A percentile compares a stretch with the other conserved stretches of the same genome.
phyloP scores from a whole-genome alignment of 768 basidiomycete species.

The Phylloporus sp. region DNA sequence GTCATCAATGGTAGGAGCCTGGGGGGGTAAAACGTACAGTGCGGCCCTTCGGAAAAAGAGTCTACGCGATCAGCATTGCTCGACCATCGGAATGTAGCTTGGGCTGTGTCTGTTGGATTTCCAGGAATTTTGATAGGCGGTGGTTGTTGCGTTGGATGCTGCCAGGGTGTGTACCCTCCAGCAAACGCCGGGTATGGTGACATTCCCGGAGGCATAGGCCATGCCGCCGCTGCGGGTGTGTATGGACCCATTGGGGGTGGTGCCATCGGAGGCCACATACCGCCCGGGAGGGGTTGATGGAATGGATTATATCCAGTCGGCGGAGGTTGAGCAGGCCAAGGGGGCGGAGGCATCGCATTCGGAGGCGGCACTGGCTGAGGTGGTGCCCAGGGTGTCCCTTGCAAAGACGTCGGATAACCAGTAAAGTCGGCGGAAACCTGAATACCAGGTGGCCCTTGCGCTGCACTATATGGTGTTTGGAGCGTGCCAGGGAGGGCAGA shows the following conservation, averaged over 20 bases:
- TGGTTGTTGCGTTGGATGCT: slow-evolving; percentile 25
- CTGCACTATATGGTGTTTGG: slow-evolving; percentile 5
- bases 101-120: slow-evolving; percentile 20
- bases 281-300: slow-evolving; percentile 29
- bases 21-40: slow-evolving; percentile 36
- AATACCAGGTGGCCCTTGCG: slow-evolving; percentile 2
- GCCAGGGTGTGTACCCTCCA: slow-evolving; percentile 25
- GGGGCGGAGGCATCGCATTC: slow-evolving; percentile 17
- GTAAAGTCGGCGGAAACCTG: slow-evolving; percentile 31
- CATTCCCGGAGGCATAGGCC: slow-evolving; percentile 26
- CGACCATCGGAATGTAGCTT: slow-evolving; percentile 29
- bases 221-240: slow-evolving; percentile 26
- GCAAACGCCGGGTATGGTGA: slow-evolving; percentile 17
- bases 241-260: slow-evolving; percentile 13
- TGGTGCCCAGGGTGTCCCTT: slow-evolving; percentile 25
- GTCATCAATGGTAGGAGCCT: not conserved
- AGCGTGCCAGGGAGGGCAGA: slow-evolving; percentile 24
- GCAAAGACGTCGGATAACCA: slow-evolving; percentile 26
- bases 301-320: slow-evolving; percentile 27
- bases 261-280: slow-evolving; percentile 19
- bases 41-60: slow-evolving; percentile 38
- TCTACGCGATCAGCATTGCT: slow-evolving; percentile 31
- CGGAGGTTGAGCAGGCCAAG: slow-evolving; percentile 18
- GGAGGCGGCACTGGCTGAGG: slow-evolving; percentile 21
- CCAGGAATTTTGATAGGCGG: slow-evolving; percentile 23